Evolutionary conservation across 192 early-diverging fungal genomes (phyloP).

Genomic region (Backusella liffmaniae): DNA sequence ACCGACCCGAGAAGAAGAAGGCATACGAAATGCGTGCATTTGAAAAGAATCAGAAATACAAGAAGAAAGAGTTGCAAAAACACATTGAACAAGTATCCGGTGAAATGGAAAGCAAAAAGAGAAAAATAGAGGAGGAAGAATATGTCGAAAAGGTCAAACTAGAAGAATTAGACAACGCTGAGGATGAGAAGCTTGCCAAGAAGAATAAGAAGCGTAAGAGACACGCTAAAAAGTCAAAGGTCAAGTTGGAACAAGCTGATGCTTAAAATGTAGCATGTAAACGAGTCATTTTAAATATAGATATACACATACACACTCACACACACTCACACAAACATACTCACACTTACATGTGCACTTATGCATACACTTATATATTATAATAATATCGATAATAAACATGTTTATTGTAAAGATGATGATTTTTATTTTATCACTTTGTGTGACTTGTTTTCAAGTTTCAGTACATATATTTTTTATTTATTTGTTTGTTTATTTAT

Average conservation of each 20-base stretch:
- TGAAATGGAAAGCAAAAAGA: background rate
- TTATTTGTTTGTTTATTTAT: too few species aligned
- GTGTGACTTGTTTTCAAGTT: background rate
- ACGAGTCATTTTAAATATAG: background rate
- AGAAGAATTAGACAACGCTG: background rate
- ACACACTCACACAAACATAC: background rate
- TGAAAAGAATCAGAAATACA: conserved; percentile 21
- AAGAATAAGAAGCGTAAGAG: background rate
- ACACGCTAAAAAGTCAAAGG: background rate
- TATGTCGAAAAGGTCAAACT: background rate
- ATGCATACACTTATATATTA: background rate
- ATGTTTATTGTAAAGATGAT: background rate
- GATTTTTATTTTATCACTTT: background rate
- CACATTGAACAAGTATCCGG: background rate
- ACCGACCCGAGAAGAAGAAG: conserved; percentile 49
- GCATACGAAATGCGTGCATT: conserved; percentile 41
- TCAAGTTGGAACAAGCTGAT: background rate
- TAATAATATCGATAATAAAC: background rate
- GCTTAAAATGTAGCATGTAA: background rate
- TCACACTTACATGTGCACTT: background rate
- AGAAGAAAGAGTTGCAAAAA: conserved; percentile 15
- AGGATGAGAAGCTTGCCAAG: background rate
- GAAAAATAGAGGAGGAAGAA: background rate
- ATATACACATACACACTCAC: background rate
- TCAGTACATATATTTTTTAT: too few species aligned